A percentile compares a stretch with the other conserved stretches of the same genome.
Evolutionary conservation across 345 rosid species (phyloP).

Genomic region (Xanthoceras sorbifolium): DNA sequence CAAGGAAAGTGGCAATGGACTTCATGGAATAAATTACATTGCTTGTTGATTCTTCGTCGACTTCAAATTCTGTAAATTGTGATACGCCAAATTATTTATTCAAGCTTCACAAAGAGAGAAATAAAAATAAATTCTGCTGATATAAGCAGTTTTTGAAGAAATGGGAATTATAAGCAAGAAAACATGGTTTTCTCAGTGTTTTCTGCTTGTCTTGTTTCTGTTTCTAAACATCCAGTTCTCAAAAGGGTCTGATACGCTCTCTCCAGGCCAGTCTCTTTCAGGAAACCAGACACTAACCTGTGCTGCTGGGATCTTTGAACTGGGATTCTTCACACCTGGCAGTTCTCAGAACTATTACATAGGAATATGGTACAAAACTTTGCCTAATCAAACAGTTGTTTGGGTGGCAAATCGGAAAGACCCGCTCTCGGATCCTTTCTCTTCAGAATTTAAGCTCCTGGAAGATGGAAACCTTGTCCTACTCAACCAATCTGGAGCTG

Average conservation of each 20-base stretch:
- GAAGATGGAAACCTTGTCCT: slow-evolving; percentile 30
- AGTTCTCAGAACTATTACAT: slow-evolving; percentile 23
- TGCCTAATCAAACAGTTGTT: slow-evolving; percentile 14
- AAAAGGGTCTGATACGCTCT: slow-evolving; percentile 1
- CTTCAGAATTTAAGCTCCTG: slow-evolving; percentile 17
- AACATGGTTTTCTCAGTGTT: slow-evolving; percentile 2
- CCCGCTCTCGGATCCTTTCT: slow-evolving; percentile 16
- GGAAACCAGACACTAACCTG: slow-evolving; percentile 31
- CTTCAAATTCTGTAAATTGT: too few relatives aligned
- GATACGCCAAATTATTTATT: too few relatives aligned
- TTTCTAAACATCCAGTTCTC: not conserved
- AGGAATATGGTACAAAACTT: slow-evolving; percentile 32
- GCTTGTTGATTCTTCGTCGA: too few relatives aligned
- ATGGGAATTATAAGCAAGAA: not conserved
- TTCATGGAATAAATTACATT: too few relatives aligned
- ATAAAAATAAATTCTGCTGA: too few relatives aligned
- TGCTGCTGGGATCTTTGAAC: not conserved
- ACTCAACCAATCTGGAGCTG: slow-evolving; percentile 7
- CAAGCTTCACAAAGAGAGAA: too few relatives aligned
- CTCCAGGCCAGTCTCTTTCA: slow-evolving; percentile 3
- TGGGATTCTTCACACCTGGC: slow-evolving; percentile 39
- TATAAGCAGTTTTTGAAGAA: not conserved
- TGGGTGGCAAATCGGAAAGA: slow-evolving; percentile 36
- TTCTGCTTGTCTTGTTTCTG: not conserved
- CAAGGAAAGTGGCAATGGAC: too few relatives aligned